Conservation (phyloP, 2,329 filamentous ascomycete species). For the Torrubiella hemipterigena region DNA sequence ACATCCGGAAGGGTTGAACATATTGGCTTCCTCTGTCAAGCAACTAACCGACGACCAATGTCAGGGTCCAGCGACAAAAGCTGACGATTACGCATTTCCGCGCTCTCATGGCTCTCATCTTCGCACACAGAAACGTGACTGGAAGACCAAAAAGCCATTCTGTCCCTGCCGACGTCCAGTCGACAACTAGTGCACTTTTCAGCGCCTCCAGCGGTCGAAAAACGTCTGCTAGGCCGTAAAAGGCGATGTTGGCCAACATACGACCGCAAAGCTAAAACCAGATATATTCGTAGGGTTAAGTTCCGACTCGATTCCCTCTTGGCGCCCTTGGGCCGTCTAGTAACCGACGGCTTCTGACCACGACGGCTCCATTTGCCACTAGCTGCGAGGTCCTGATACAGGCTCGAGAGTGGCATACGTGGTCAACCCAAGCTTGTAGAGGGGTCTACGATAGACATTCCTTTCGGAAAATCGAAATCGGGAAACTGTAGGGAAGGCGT, state of each 20-base stretch:
- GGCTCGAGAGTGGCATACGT: constrained; percentile 48
- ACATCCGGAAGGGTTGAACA: constrained; percentile 8
- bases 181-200: constrained; percentile 33
- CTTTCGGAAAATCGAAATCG: constrained; percentile 59
- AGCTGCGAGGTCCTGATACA: constrained; percentile 41
- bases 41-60: constrained; percentile 35
- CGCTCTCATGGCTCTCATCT: constrained; percentile 62
- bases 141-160: constrained; percentile 34
- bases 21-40: constrained; percentile 19
- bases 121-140: constrained; percentile 33
- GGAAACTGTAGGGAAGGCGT: constrained; percentile 72
- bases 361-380: constrained; percentile 34
- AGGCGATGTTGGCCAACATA: too few relatives aligned
- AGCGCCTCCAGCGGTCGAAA: too few relatives aligned
- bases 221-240: too few relatives aligned
- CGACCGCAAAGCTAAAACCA: constrained; percentile 66
- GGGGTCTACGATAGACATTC: constrained; percentile 45
- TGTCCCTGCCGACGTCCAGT: constrained; percentile 16
- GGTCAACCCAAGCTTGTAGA: constrained; percentile 21
- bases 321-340: constrained; percentile 25
- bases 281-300: constrained; percentile 87
- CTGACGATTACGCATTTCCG: too few relatives aligned
- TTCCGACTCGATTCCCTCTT: constrained; percentile 63
- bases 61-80: constrained; percentile 55
- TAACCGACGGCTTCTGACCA: constrained; percentile 22